Evolutionary conservation across 345 rosid genomes (phyloP).

Genomic region (Euphorbia tirucalli): DNA sequence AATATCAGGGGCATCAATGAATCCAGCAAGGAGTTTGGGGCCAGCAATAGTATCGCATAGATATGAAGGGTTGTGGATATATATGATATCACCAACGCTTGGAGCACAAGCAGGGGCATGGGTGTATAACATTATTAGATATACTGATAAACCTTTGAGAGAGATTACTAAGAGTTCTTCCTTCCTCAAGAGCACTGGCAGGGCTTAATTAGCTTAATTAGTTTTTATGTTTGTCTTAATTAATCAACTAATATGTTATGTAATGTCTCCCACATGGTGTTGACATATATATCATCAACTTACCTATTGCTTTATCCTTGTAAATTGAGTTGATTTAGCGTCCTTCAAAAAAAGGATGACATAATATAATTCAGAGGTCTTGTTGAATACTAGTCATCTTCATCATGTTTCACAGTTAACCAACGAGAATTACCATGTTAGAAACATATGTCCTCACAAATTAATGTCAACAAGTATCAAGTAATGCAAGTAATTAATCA

Average conservation of each 20-base stretch:
- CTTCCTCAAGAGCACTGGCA: conserved; percentile 7
- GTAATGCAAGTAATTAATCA: no score
- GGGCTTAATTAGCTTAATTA: neutral
- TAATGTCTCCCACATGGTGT: no score
- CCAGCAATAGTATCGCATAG: conserved; percentile 65
- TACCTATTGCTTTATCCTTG: no score
- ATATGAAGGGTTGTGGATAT: conserved; percentile 70
- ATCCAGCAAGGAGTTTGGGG: conserved; percentile 86
- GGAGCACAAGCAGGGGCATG: conserved; percentile 78
- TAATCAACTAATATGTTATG: neutral
- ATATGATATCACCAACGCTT: conserved; percentile 50
- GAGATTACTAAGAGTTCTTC: conserved; percentile 32
- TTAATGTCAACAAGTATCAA: no score
- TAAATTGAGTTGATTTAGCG: no score
- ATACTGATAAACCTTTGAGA: conserved; percentile 70
- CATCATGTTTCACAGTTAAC: no score
- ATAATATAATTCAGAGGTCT: no score
- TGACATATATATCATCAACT: no score
- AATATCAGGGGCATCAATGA: conserved; percentile 85
- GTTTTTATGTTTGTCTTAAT: neutral
- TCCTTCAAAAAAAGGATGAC: no score
- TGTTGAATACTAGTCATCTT: no score
- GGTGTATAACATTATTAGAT: conserved; percentile 68
- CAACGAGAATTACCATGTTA: no score
- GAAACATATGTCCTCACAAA: no score